Evolutionary conservation across 108 stramenopile genomes (phyloP).

Genomic region (Skeletonema grethae): DNA sequence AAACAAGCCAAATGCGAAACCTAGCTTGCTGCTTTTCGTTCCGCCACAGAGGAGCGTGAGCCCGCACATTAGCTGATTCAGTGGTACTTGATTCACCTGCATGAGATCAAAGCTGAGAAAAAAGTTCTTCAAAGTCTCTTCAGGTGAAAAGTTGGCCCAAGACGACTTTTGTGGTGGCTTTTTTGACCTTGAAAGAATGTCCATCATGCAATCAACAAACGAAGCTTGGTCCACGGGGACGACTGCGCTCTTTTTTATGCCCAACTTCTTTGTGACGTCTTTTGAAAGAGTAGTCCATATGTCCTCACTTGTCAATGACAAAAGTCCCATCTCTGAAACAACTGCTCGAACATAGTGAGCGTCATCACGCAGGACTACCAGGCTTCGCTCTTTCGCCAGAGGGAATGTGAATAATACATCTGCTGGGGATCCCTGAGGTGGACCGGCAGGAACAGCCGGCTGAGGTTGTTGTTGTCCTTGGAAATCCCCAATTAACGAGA

Average conservation of each 20-base stretch:
- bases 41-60: slow-evolving; percentile 84
- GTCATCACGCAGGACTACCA: slow-evolving; percentile 83
- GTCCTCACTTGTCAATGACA: slow-evolving; percentile 63
- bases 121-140: slow-evolving; percentile 71
- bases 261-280: slow-evolving; percentile 42
- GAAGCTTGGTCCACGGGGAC: slow-evolving; percentile 61
- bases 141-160: slow-evolving; percentile 30
- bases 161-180: slow-evolving; percentile 40
- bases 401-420: slow-evolving; percentile 87
- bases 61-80: slow-evolving; percentile 90
- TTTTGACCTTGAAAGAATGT: slow-evolving; percentile 51
- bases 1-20: slow-evolving; percentile 85
- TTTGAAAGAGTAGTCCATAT: slow-evolving; percentile 58
- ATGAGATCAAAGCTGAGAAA: slow-evolving; percentile 82
- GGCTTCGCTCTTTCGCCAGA: slow-evolving; percentile 73
- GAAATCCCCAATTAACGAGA: slow-evolving; percentile 64
- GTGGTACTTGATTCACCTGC: slow-evolving; percentile 66
- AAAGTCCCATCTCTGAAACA: slow-evolving; percentile 73
- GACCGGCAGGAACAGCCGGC: not conserved
- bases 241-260: slow-evolving; percentile 24
- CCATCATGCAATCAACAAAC: slow-evolving; percentile 77
- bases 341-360: slow-evolving; percentile 81
- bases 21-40: slow-evolving; percentile 85
- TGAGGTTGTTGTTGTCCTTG: slow-evolving; percentile 14
- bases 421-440: slow-evolving; percentile 17